These are phyloP conservation scores for Cytospora paraplurivora DNA, from an alignment of 2,329 filamentous ascomycete genomes.

Conservation along the genomic window DNA sequence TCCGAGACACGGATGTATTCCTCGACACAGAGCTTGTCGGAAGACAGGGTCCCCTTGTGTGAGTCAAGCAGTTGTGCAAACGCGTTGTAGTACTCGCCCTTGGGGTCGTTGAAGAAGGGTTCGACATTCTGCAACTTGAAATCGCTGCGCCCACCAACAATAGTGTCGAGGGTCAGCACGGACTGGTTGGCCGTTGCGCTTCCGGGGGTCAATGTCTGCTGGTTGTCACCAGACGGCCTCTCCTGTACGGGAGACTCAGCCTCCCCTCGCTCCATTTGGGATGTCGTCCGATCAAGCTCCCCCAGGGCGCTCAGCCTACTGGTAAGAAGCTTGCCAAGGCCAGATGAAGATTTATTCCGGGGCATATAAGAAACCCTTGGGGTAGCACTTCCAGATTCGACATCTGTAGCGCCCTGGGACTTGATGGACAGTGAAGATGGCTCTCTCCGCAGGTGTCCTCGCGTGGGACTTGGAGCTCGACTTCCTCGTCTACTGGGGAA, in stretches of 20 bases:
- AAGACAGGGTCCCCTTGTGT: slow-evolving; percentile 57
- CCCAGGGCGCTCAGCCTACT: slow-evolving; percentile 17
- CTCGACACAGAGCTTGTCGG: slow-evolving; percentile 63
- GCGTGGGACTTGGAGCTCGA: slow-evolving; percentile 22
- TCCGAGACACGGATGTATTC: slow-evolving; percentile 65
- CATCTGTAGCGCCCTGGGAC: slow-evolving; percentile 4
- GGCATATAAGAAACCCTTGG: slow-evolving; percentile 6
- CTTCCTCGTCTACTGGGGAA: slow-evolving; percentile 19
- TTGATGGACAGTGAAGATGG: slow-evolving; percentile 10
- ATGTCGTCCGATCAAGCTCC: slow-evolving; percentile 20
- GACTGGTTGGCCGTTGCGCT: slow-evolving; percentile 20
- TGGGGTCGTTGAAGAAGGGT: slow-evolving; percentile 67
- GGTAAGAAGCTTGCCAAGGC: slow-evolving; percentile 20
- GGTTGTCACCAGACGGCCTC: slow-evolving; percentile 20
- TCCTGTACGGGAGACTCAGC: slow-evolving; percentile 33
- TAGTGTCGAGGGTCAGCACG: slow-evolving; percentile 54
- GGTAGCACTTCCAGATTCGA: slow-evolving; percentile 12
- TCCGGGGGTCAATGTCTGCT: slow-evolving; percentile 7
- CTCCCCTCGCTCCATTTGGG: slow-evolving; percentile 30
- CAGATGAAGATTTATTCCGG: slow-evolving; percentile 8
- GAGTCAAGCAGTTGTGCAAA: slow-evolving; percentile 60
- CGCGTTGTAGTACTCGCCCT: slow-evolving; percentile 59
- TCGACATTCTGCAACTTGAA: slow-evolving; percentile 67
- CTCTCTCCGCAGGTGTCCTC: slow-evolving; percentile 1
- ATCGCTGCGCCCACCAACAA: slow-evolving; percentile 63